Base-by-base conservation (phyloP, 2,329 filamentous ascomycete species). In the Exophiala alcalophila region DNA sequence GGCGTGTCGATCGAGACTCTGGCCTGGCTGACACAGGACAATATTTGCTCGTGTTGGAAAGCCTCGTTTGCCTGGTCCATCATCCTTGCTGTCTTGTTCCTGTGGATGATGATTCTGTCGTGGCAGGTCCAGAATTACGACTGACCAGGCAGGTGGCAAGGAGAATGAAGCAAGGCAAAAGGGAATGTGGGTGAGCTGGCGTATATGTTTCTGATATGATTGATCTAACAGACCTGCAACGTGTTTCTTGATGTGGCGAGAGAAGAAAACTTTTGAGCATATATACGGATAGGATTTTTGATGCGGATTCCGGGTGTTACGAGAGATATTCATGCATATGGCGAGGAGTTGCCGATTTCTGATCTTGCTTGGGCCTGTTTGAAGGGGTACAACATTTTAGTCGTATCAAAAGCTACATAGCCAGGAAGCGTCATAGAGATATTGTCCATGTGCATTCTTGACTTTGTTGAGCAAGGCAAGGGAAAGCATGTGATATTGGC, bases 61-160 rank as follows among this genome's bases (percentile, higher is more conserved):
- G 77, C 79, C 0, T 73, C 70, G 3, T 83, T 83, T 55, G 74
- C 77, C 7, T 81, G 82, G 55, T 80, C 78, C 65, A 73, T 83
- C 40, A 68, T 83, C 11, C 78, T 78, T 26, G 70, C 71, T 1
- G 71, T 81, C n/a, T 80, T 83, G 55, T 72, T 81, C 57, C 59
- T 82, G 15, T 83, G 78, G 76, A 80, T 83, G 76, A 77, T 82
- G 59, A 63, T 83, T 33, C 75, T 83, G 69, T 75, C 73, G 4
- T 73, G 67, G 60, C 73, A 77, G 56, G 77, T 80, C 30, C 70
- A 70, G 46, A 64, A 65, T 45, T 69, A 69, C 46, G 59, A 65
- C 23, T 45, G 23, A 43, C n/a, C 39, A 39, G n/a, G 30, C n/a
- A n/a, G n/a, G n/a, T n/a, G n/a, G n/a, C n/a, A n/a, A n/a, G n/a